Conservation (phyloP, 139 green algal species). For the Tetraselmis striata region DNA sequence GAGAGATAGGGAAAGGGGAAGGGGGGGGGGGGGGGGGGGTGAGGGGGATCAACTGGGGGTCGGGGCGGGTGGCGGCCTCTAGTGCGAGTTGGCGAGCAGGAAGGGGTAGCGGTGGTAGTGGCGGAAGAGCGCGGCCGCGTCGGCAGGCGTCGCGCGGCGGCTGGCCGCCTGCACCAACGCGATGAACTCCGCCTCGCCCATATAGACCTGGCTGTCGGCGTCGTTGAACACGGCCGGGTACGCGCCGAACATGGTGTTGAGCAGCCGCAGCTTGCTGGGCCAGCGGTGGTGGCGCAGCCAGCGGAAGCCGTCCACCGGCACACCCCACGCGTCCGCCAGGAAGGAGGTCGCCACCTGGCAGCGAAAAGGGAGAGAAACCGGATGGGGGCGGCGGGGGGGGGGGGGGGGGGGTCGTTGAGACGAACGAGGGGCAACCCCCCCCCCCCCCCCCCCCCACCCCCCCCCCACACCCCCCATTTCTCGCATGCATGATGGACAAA, state of each 20-base stretch:
- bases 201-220: not conserved
- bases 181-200: not conserved
- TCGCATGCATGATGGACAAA: no score
- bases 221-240: not conserved
- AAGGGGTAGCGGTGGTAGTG: not conserved
- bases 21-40: no score
- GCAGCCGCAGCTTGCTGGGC: not conserved
- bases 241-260: not conserved
- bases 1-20: no score
- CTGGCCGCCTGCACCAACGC: not conserved
- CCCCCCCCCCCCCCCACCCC: no score
- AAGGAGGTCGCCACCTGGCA: not conserved
- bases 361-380: no score
- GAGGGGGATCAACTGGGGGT: no score
- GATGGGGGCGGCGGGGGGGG: no score
- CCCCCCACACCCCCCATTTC: no score
- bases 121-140: not conserved
- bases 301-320: not conserved
- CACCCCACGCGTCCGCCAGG: not conserved
- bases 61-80: no score
- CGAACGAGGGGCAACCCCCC: no score
- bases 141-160: not conserved
- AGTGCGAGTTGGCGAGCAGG: not conserved
- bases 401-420: no score
- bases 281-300: not conserved